Evolutionary conservation across 768 basidiomycete genomes (phyloP).

Genomic region (Gloeophyllum trabeum): DNA sequence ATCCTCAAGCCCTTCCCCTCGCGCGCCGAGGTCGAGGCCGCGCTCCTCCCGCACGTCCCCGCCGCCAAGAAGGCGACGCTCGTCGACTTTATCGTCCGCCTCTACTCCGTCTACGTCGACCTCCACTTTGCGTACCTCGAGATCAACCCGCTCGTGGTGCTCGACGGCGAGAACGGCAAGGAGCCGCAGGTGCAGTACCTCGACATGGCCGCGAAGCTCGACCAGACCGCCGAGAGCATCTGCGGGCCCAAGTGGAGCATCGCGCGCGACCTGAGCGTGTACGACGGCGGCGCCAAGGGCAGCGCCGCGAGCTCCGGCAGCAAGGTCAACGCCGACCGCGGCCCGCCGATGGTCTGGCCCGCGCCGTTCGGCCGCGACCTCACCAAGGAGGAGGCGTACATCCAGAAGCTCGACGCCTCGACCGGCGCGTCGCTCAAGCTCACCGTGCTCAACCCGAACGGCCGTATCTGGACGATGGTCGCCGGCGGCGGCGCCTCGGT

Average conservation of each 20-base stretch:
- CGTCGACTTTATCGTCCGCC: conserved; percentile 86
- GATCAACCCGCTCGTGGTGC: conserved; percentile 96
- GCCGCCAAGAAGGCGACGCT: conserved; percentile 81
- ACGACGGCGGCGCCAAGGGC: conserved; percentile 38
- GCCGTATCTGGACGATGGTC: conserved; percentile 99
- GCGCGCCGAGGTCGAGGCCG: conserved; percentile 60
- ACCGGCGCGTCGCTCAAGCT: conserved; percentile 98
- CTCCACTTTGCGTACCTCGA: conserved; percentile 99
- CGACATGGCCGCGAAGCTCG: conserved; percentile 99
- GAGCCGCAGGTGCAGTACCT: conserved; percentile 85
- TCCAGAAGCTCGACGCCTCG: conserved; percentile 93
- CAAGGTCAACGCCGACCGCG: conserved; percentile 78
- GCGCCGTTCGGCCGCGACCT: conserved; percentile 95
- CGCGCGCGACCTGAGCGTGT: conserved; percentile 79
- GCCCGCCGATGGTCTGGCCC: conserved; percentile 95
- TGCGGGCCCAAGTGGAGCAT: conserved; percentile 99
- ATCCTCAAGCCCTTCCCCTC: conserved; percentile 74
- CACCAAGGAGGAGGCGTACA: conserved; percentile 98
- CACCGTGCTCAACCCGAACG: conserved; percentile 90
- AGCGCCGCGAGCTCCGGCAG: conserved; percentile 30
- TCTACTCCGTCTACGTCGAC: conserved; percentile 97
- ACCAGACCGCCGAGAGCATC: conserved; percentile 97
- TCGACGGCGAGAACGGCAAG: conserved; percentile 65
- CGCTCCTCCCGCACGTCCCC: conserved; percentile 79
- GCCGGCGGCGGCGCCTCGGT: conserved; percentile 87